Evolutionary conservation across 495 filamentous ascomycete species (phyloP), one percentile per base, ranked within the genome.

Genomic region (Penicillium subrubescens): DNA sequence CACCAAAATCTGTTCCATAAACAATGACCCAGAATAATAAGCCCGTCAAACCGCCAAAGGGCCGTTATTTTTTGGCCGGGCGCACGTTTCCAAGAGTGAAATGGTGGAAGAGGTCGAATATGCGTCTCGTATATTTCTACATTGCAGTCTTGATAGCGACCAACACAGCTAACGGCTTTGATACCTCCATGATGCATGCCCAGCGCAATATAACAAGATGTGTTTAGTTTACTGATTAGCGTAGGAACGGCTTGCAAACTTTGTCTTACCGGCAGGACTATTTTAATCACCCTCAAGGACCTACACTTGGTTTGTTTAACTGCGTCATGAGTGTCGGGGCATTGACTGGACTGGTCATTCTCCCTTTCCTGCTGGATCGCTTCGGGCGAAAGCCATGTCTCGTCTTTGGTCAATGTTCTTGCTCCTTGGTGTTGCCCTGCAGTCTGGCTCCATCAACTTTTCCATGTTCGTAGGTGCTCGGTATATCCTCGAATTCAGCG

Each of bases 211-310:
- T 19, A 0, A 19, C 0, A 46, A 2, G 21, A 4, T 19, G 17
- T 0, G 19, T 23, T 12, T 2, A 10, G 34, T 2, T 41, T 0
- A 46, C 43, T 39, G 12, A 35, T 37, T 11, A 17, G 15, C 34
- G 23, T 56, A 64, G 57, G 66, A 86, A 84, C 63, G 83, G 82
- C 27, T 67, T 87, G 0, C 83, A 87, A 67, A 64, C 82, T 0
- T 67, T 85, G 1, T 58, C 67, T 12, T 73, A 78, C 44, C 86
- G 81, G 83, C 63, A 75, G 34, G 68, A 78, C 6, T 80, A 74
- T 53, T 83, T 84, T 67, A 57, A 70, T 55, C 64, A 77, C 41
- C 80, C 79, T 12, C 50, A 58, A 5, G 77, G 77, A 2, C 51
- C 72, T 8, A 64, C 59, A 6, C 63, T 73, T 3, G 72, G 72